Evolutionary conservation across 2,329 filamentous ascomycete genomes (phyloP), one percentile per base, ranked within the genome.

Genomic region (Pyricularia sp.): DNA sequence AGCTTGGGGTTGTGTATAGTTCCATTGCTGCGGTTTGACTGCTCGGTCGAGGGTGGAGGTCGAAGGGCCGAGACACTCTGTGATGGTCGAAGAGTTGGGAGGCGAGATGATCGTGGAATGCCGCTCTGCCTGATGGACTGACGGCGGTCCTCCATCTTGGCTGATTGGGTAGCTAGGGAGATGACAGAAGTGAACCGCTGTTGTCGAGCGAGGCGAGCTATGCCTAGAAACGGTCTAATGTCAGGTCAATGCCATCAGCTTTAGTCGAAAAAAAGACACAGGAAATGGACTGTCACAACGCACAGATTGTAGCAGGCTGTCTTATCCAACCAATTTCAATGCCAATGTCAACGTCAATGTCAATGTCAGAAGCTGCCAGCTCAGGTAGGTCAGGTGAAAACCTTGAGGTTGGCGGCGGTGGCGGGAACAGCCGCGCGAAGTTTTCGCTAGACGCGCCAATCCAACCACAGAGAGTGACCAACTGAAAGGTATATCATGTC

Each of bases 1-100:
- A 80, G 72, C 64, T 77, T 77, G 19, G 78, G 76, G 60, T 74
- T 75, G 66, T 75, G 75, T 59, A 78, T 67, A 31, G 76, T 74
- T 24, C 70, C 70, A 57, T 65, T 57, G 28, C 59, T 49, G 16
- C 62, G 68, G 6, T 67, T 65, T 8, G 68, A 63, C 64, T 64
- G 69, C 44, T 70, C 68, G 16, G 67, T 64, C 19, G 70, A 72
- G 0, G 69, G 62, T 8, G 68, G 66, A 10, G 67, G 62, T 2
- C 70, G 70, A 24, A 71, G 62, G 7, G 63, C 33, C 8, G 65
- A 60, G 16, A 64, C 31, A 12, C 16, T 62, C 60, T 53, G 13
- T 5, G 28, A 59, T 7, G 3, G 60, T 61, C 13, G 60, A 28
- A 44, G 62, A 26, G 31, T 31, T 10, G 53, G 62, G 7, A 4